phyloP scores from a whole-genome alignment of 2,329 filamentous ascomycete genomes.

The Aureobasidium sp. region DNA sequence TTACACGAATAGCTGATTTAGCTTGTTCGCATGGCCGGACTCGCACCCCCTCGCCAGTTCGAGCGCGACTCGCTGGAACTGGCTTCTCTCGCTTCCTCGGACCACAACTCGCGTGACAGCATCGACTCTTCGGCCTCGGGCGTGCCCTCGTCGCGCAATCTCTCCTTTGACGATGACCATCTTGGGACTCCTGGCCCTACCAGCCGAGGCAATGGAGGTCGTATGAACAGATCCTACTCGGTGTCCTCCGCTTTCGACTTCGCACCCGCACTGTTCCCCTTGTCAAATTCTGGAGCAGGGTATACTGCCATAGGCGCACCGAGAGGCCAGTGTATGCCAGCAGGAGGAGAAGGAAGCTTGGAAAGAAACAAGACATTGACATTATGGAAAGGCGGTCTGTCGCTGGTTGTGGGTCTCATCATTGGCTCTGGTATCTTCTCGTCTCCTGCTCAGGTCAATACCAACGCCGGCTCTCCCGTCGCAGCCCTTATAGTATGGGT shows the following conservation, averaged over 20 bases:
- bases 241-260: constrained; percentile 94
- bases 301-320: constrained; percentile 84
- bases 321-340: constrained; percentile 46
- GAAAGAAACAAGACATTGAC: constrained; percentile 96
- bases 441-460: constrained; percentile 85
- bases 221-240: constrained; percentile 63
- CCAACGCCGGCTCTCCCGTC: constrained; percentile 82
- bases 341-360: constrained; percentile 62
- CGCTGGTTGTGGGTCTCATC: constrained; percentile 82
- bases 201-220: constrained; percentile 7
- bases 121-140: constrained; percentile 70
- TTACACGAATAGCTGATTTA: neutral
- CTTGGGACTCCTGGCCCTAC: constrained; percentile 38
- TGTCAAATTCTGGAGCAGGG: constrained; percentile 63
- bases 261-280: constrained; percentile 81
- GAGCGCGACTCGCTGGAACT: constrained; percentile 78
- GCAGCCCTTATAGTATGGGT: constrained; percentile 87
- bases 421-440: constrained; percentile 97
- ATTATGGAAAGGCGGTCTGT: constrained; percentile 87
- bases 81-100: constrained; percentile 84
- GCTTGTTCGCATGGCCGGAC: constrained; percentile 8
- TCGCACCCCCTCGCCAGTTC: constrained; percentile 35
- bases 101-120: constrained; percentile 55
- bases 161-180: constrained; percentile 83
- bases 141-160: constrained; percentile 80